A percentile compares a stretch with the other conserved stretches of the same genome.
Conservation (phyloP, 2,329 filamentous ascomycete genomes). For the Coniochaeta sp. region DNA sequence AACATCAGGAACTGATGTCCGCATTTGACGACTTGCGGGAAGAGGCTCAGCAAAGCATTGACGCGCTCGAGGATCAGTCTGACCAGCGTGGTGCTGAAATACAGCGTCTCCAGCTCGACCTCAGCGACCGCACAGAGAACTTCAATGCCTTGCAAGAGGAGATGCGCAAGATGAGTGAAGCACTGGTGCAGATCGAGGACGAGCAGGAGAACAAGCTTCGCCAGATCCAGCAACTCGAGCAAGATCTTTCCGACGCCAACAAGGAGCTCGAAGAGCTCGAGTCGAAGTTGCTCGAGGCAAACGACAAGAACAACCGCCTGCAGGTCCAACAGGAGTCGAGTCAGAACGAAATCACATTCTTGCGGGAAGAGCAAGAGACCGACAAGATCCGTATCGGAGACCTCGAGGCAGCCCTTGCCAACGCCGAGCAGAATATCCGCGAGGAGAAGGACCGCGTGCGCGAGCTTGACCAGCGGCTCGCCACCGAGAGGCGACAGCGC, state of each 20-base stretch:
- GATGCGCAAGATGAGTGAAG: constrained; percentile 87
- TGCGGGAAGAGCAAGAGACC: constrained; percentile 91
- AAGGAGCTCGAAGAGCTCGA: constrained; percentile 82
- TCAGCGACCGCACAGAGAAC: constrained; percentile 74
- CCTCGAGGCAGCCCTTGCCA: constrained; percentile 75
- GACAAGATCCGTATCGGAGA: constrained; percentile 98
- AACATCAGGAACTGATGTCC: constrained; percentile 43
- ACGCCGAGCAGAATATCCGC: constrained; percentile 69
- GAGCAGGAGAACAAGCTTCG: constrained; percentile 74
- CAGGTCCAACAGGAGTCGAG: constrained; percentile 88
- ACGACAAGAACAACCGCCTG: constrained; percentile 80
- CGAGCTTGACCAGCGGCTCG: constrained; percentile 68
- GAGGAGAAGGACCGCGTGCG: constrained; percentile 73
- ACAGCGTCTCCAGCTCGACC: constrained; percentile 60
- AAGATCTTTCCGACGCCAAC: constrained; percentile 76
- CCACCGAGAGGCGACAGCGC: constrained; percentile 75
- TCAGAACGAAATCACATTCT: constrained; percentile 87
- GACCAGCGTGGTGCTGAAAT: constrained; percentile 68
- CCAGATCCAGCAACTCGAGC: constrained; percentile 75
- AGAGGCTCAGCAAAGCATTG: constrained; percentile 61
- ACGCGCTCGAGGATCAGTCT: constrained; percentile 61
- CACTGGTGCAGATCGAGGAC: constrained; percentile 80
- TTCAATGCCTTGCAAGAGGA: constrained; percentile 88
- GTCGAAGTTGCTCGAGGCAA: constrained; percentile 73
- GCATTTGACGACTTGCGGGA: constrained; percentile 55